A percentile compares a stretch with the other conserved stretches of the same genome.
These are phyloP conservation scores for Lavandula angustifolia DNA, from an alignment of 257 asterid genomes.

Conservation along the genomic window DNA sequence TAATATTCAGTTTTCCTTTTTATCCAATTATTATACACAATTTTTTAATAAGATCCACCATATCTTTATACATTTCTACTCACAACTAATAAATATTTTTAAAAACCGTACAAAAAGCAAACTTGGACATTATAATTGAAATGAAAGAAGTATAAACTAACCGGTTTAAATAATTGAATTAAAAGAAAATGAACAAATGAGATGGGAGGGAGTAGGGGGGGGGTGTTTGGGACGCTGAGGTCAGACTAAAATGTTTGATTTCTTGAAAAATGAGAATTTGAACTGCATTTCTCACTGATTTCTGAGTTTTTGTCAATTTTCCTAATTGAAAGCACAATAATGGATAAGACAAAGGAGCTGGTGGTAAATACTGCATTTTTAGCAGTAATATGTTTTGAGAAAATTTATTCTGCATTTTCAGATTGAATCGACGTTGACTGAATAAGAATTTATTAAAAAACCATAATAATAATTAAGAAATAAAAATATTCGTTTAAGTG, in stretches of 20 bases:
- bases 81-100: no score
- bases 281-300: conserved; percentile 21
- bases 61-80: no score
- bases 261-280: conserved; percentile 20
- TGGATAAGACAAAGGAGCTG: neutral
- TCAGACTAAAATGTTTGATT: conserved; percentile 1
- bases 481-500: neutral
- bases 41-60: no score
- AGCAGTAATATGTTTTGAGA: neutral
- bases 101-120: no score
- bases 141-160: no score
- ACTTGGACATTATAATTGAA: no score
- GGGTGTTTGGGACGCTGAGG: neutral
- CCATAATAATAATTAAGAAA: no score
- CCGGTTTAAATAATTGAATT: no score
- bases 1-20: no score
- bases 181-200: no score
- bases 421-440: neutral
- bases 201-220: no score
- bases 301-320: neutral
- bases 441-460: neutral
- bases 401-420: neutral
- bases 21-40: no score
- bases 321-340: conserved; percentile 13
- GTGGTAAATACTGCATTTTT: neutral